Evolutionary conservation across 768 basidiomycete genomes (phyloP), one percentile per base, ranked within the genome.

Genomic region (Lactifluus hygrophoroides): DNA sequence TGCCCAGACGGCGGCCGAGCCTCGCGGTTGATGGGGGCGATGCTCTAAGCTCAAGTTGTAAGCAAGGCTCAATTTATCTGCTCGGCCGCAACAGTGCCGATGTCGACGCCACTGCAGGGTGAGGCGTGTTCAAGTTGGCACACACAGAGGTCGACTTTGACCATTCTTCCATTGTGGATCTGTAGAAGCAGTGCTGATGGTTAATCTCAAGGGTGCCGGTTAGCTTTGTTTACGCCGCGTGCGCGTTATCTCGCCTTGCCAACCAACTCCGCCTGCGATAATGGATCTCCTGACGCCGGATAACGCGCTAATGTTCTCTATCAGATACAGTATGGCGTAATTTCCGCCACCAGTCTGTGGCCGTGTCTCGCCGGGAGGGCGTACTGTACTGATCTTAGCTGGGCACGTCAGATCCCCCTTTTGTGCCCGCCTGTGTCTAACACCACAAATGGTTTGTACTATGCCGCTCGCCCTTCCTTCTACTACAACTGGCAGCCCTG

Each of bases 221-320:
- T 16, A 30, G 25, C n/a, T n/a, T 44, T 9, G 5, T 42, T 46
- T n/a, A 42, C 21, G 4, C 50, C 34, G 37, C 5, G 27, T 30
- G 17, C 35, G 25, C 42, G 37, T 40, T 28, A 46, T 19, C 50
- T 45, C 42, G 14, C 19, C 21, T 14, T 11, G 13, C 34, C 38
- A 47, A 52, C 35, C 21, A 46, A 30, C 30, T 51, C 43, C 28
- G 37, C 38, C 25, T 37, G 27, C 35, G 16, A 45, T 46, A 30
- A 38, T 51, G 23, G 37, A 40, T 27, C 30, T 21, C 6, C 51
- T 45, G 37, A 52, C 52, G 57, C 57, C 13, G 54, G 51, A 54
- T 35, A 34, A 34, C 52, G 21, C 51, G 7, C 27, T 42, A 35
- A 5, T 21, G 8, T 30, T n/a, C 23, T 11, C 25, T 16, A 21